These are phyloP conservation scores for Salvia miltiorrhiza DNA, from an alignment of 257 asterid genomes.

Conservation along the genomic window DNA sequence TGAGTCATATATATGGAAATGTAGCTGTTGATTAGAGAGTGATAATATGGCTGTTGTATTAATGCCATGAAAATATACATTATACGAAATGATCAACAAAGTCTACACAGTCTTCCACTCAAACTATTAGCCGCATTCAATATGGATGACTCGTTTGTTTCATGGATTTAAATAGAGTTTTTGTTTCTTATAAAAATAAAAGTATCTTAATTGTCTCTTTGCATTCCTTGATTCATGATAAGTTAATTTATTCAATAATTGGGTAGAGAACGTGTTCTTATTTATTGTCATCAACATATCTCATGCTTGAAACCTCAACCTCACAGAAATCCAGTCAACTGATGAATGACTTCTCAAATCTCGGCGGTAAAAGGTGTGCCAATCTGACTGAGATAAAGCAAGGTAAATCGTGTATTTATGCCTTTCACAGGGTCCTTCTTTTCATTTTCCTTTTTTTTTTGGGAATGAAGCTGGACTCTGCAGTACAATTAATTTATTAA, in stretches of 20 bases:
- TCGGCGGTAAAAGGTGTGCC: conserved; percentile 66
- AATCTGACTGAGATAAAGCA: conserved; percentile 54
- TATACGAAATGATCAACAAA: background rate
- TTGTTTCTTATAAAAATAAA: too few relatives aligned
- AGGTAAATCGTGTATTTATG: conserved; percentile 41
- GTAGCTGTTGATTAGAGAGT: background rate
- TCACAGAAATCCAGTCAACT: conserved; percentile 58
- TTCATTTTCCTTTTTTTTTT: conserved; percentile 3
- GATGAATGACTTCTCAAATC: conserved; percentile 54
- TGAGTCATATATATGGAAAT: background rate
- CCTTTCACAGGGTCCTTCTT: conserved; percentile 11
- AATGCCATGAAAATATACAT: too few relatives aligned
- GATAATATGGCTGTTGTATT: too few relatives aligned
- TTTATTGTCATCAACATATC: conserved; percentile 7
- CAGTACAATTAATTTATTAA: background rate
- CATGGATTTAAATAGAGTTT: background rate
- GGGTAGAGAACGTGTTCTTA: background rate
- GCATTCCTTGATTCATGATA: background rate
- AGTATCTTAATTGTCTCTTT: too few relatives aligned
- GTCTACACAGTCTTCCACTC: background rate
- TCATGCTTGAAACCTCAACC: conserved; percentile 15
- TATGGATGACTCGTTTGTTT: background rate
- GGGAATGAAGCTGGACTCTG: conserved; percentile 2
- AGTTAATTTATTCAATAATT: background rate
- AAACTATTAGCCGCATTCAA: background rate